Conservation (phyloP, 1,139 yeast genomes). For the Sugiyamaella neomexicana region DNA sequence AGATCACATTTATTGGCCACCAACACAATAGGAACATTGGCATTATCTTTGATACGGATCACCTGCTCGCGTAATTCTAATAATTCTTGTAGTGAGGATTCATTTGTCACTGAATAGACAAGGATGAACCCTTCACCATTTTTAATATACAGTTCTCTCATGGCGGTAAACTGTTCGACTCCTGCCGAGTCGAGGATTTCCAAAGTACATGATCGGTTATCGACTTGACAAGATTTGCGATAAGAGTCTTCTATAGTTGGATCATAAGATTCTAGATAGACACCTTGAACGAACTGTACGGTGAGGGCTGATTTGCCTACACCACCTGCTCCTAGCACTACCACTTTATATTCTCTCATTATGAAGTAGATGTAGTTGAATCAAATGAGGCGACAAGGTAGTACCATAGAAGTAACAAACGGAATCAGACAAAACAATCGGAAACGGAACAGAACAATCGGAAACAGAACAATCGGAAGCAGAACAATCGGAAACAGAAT, state of each 20-base stretch:
- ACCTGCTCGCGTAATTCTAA: conserved; percentile 84
- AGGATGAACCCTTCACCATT: conserved; percentile 49
- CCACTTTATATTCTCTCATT: conserved; percentile 61
- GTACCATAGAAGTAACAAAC: too few species aligned
- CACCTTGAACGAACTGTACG: conserved; percentile 39
- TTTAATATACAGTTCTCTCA: conserved; percentile 64
- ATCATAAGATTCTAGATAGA: conserved; percentile 87
- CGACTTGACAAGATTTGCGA: conserved; percentile 43
- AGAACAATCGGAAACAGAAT: too few species aligned
- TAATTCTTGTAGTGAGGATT: conserved; percentile 76
- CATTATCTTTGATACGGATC: conserved; percentile 72
- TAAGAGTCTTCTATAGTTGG: conserved; percentile 84
- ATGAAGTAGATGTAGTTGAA: background rate
- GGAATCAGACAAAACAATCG: too few species aligned
- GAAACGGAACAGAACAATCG: too few species aligned
- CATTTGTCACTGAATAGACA: conserved; percentile 85
- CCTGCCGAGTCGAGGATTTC: conserved; percentile 52
- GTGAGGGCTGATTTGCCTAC: conserved; percentile 96
- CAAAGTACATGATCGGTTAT: conserved; percentile 42
- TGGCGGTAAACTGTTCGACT: conserved; percentile 49
- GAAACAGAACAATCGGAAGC: too few species aligned
- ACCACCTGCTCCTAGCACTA: conserved; percentile 97
- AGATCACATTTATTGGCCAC: conserved; percentile 61
- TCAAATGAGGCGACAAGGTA: too few species aligned
- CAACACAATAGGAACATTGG: conserved; percentile 44